Conservation (phyloP, 345 rosid species). For the Leavenworthia alabamica region DNA sequence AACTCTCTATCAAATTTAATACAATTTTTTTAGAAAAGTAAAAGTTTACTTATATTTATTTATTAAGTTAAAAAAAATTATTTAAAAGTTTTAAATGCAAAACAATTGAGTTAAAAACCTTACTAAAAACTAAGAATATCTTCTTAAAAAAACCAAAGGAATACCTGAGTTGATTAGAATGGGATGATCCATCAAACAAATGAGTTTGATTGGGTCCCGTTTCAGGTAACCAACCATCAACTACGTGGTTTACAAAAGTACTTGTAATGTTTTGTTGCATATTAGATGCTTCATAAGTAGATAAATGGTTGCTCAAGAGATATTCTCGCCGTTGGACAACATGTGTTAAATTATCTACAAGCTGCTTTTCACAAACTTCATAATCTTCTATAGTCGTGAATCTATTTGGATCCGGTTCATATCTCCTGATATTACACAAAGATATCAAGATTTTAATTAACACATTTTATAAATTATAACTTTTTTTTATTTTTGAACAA, state of each 20-base stretch:
- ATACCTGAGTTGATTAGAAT: conserved; percentile 37
- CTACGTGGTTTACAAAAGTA: conserved; percentile 47
- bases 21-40: neutral
- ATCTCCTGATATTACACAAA: conserved; percentile 30
- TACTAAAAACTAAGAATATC: neutral
- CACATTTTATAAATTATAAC: neutral
- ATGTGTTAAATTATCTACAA: conserved; percentile 45
- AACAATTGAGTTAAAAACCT: neutral
- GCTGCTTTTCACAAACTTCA: conserved; percentile 60
- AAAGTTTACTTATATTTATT: neutral
- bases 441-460: neutral
- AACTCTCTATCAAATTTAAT: conserved; percentile 23
- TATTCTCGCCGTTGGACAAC: conserved; percentile 54
- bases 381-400: conserved; percentile 46
- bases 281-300: conserved; percentile 51
- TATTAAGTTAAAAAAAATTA: neutral
- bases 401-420: conserved; percentile 57
- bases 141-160: neutral
- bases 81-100: neutral
- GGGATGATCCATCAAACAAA: conserved; percentile 42
- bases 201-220: conserved; percentile 36
- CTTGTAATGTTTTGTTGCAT: conserved; percentile 31
- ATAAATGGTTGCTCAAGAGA: conserved; percentile 37
- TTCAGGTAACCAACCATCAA: conserved; percentile 52
- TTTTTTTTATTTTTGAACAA: neutral